These are phyloP conservation scores for Microcyclosporella mali DNA, from an alignment of 2,329 filamentous ascomycete species.

Conservation along the genomic window DNA sequence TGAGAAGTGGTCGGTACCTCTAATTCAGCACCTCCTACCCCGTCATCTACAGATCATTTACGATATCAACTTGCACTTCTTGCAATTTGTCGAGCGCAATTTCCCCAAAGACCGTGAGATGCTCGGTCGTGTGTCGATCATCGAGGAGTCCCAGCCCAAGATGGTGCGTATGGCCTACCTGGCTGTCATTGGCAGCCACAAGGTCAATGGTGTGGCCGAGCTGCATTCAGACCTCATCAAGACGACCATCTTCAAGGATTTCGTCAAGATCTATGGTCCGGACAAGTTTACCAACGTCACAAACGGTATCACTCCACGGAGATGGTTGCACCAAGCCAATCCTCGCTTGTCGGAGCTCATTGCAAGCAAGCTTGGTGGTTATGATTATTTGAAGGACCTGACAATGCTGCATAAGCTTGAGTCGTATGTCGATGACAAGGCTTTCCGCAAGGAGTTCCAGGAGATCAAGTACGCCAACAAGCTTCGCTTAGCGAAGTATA, in stretches of 20 bases:
- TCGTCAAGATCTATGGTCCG: slow-evolving; percentile 86
- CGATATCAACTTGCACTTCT: slow-evolving; percentile 92
- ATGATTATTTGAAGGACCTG: slow-evolving; percentile 84
- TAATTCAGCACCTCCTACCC: slow-evolving; percentile 87
- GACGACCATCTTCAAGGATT: slow-evolving; percentile 99
- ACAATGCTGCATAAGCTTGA: slow-evolving; percentile 83
- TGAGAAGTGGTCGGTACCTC: slow-evolving; percentile 95
- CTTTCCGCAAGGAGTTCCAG: slow-evolving; percentile 89
- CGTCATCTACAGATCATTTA: slow-evolving; percentile 96
- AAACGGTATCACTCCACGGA: slow-evolving; percentile 90
- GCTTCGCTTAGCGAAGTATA: slow-evolving; percentile 81
- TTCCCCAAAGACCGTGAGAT: slow-evolving; percentile 89
- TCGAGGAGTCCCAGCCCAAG: slow-evolving; percentile 93
- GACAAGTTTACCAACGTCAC: slow-evolving; percentile 99
- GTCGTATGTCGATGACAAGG: slow-evolving; percentile 73
- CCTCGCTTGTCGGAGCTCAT: slow-evolving; percentile 87
- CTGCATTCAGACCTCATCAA: slow-evolving; percentile 96
- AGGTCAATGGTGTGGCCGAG: slow-evolving; percentile 97
- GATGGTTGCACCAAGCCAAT: slow-evolving; percentile 97
- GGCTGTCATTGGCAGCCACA: slow-evolving; percentile 94
- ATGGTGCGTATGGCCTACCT: slow-evolving; percentile 97
- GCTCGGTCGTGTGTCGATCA: slow-evolving; percentile 83
- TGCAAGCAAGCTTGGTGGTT: slow-evolving; percentile 75
- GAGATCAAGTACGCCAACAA: slow-evolving; percentile 98
- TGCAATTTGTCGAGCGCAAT: slow-evolving; percentile 80